A percentile compares a stretch with the other conserved stretches of the same genome.
phyloP scores from a whole-genome alignment of 2,329 filamentous ascomycete species.

The Zasmidium citrigriseum region DNA sequence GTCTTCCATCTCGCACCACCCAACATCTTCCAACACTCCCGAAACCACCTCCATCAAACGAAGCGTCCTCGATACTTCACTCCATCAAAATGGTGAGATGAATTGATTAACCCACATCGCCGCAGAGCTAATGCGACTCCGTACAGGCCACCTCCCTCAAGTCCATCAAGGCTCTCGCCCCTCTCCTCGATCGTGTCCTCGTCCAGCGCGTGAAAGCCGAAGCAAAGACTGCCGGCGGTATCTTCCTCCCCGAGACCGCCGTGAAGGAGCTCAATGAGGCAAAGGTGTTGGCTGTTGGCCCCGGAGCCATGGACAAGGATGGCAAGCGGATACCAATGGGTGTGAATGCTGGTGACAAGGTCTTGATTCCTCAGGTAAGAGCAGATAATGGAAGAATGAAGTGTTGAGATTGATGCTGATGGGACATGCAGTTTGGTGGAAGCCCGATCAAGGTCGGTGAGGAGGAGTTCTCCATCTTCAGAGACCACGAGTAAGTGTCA shows the following conservation, averaged over 20 bases:
- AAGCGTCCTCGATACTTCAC: constrained; percentile 1
- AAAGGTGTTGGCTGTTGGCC: constrained; percentile 92
- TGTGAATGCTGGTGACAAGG: constrained; percentile 81
- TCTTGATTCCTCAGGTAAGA: constrained; percentile 89
- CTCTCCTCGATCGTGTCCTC: constrained; percentile 95
- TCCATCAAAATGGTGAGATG: constrained; percentile 29
- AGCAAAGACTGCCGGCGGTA: constrained; percentile 91
- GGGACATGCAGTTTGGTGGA: constrained; percentile 72
- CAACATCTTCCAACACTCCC: constrained; percentile 16
- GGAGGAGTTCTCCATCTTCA: constrained; percentile 93
- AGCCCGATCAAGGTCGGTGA: constrained; percentile 96
- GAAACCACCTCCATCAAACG: constrained; percentile 16
- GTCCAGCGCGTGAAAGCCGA: constrained; percentile 98
- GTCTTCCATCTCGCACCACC: constrained; percentile 7
- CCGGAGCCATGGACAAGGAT: constrained; percentile 82
- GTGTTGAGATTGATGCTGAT: constrained; percentile 3
- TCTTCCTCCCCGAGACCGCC: constrained; percentile 95
- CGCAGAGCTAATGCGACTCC: constrained; percentile 21
- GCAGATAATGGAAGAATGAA: neutral
- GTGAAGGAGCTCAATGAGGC: constrained; percentile 99
- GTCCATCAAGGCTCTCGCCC: constrained; percentile 91
- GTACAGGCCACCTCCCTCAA: constrained; percentile 65
- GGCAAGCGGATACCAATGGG: constrained; percentile 85
- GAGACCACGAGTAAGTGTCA: constrained; percentile 88
- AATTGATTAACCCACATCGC: constrained; percentile 3